Evolutionary conservation across 108 stramenopile genomes (phyloP).

Genomic region (Skeletonema potamos): DNA sequence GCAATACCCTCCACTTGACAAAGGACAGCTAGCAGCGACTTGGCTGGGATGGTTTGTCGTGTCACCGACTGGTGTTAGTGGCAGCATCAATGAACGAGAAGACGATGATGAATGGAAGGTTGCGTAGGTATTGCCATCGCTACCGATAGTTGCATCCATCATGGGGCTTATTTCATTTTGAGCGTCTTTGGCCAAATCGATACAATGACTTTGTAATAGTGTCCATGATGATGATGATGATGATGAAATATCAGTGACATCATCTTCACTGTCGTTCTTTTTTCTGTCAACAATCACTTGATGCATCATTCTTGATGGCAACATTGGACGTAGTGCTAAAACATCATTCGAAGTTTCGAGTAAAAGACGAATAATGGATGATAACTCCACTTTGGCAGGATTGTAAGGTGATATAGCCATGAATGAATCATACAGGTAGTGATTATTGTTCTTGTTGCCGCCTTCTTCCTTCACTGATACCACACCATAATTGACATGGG

Average conservation of each 20-base stretch:
- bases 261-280: background rate
- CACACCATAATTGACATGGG: slow-evolving; percentile 29
- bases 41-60: background rate
- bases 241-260: background rate
- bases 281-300: slow-evolving; percentile 15
- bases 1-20: slow-evolving; percentile 45
- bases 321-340: slow-evolving; percentile 26
- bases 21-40: slow-evolving; percentile 25
- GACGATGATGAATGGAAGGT: background rate
- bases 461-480: slow-evolving; percentile 9
- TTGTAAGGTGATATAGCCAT: slow-evolving; percentile 32
- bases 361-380: slow-evolving; percentile 35
- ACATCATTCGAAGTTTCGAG: slow-evolving; percentile 47
- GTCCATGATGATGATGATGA: slow-evolving; percentile 32
- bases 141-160: background rate
- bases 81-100: background rate
- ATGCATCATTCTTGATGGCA: slow-evolving; percentile 38
- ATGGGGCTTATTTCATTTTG: background rate
- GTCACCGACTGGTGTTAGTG: background rate
- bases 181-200: slow-evolving; percentile 18
- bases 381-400: slow-evolving; percentile 34
- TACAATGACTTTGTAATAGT: slow-evolving; percentile 30
- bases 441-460: background rate
- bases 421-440: slow-evolving; percentile 39
- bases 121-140: background rate